Evolutionary conservation across 495 filamentous ascomycete genomes (phyloP), one percentile per base, ranked within the genome.

Genomic region (Neurospora cerealis): DNA sequence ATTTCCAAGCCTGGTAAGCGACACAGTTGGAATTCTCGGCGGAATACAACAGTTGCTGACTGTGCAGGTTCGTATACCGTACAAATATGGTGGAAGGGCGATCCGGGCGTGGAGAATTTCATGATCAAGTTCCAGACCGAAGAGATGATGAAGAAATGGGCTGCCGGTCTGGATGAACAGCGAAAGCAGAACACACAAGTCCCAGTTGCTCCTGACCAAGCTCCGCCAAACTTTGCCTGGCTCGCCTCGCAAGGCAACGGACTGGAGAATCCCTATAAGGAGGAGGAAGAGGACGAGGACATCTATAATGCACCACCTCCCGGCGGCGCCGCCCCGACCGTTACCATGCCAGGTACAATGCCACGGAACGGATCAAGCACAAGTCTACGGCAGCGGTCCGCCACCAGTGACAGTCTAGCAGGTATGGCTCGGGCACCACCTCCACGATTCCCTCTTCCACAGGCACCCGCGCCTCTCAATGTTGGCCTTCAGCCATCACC

Each of bases 51-150:
- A 32, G 7, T 39, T 36, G 36, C 81, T 83, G 46, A 85, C 78
- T 24, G 77, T 39, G 21, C 74, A 96, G 94, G 93, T 62, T 93
- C 93, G 21, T 97, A 98, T 78, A 94, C 93, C 0, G 92, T 97
- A 54, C 96, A 98, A 80, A 98, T 99, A 69, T 98, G 93, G 85
- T 99, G 96, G 96, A 98, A 96, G 80, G 96, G 95, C 6, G 96
- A 99, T 76, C 93, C 95, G 5, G 93, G 93, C 0, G 94, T 98
- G 7, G 96, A 99, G 80, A 97, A 96, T 79, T 99, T 99, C 80
- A 89, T 95, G 78, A 96, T 99, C 78, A 91, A 91, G 73, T 98
- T 97, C 81, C 85, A 86, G 37, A 97, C 93, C 73, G 96, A 99
- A 82, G 92, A 96, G 71, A 88, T 84, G 19, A 95, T 98, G 91